Percentiles rank a stretch among this genome's conserved stretches.
phyloP scores from a whole-genome alignment of 805 yeast species.

The Candida silvicultrix region DNA sequence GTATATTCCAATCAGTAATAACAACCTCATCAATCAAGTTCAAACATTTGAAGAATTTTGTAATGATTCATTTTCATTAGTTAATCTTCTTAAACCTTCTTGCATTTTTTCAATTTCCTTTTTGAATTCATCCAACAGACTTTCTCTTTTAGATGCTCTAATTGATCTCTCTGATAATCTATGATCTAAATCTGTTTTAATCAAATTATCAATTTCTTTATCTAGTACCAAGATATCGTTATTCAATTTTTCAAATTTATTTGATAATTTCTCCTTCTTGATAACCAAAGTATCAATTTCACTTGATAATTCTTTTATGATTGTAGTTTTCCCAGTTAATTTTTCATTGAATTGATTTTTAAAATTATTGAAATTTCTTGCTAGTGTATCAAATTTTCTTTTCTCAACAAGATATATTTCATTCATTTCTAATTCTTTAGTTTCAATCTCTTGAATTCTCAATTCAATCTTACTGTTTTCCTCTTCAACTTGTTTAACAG shows the following conservation, averaged over 20 bases:
- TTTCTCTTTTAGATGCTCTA: slow-evolving; percentile 16
- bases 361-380: slow-evolving; percentile 25
- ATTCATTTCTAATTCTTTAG: slow-evolving; percentile 28
- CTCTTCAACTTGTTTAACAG: slow-evolving; percentile 20
- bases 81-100: slow-evolving; percentile 9
- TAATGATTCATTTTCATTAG: slow-evolving; percentile 13
- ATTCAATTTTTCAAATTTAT: slow-evolving; percentile 24
- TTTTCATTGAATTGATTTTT: slow-evolving; percentile 23
- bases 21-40: neutral
- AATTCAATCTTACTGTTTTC: slow-evolving; percentile 17
- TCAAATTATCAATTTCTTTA: slow-evolving; percentile 12
- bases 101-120: slow-evolving; percentile 19
- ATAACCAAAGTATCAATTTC: slow-evolving; percentile 24
- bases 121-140: slow-evolving; percentile 19
- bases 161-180: slow-evolving; percentile 14
- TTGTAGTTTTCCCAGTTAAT: slow-evolving; percentile 16
- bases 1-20: neutral
- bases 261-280: slow-evolving; percentile 27
- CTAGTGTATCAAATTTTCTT: slow-evolving; percentile 29
- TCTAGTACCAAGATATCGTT: slow-evolving; percentile 11
- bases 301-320: slow-evolving; percentile 19
- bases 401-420: slow-evolving; percentile 32
- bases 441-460: slow-evolving; percentile 9
- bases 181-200: slow-evolving; percentile 7
- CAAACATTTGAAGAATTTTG: neutral